Conservation (phyloP, 2,329 filamentous ascomycete genomes). For the Curvularia eragrostidis region DNA sequence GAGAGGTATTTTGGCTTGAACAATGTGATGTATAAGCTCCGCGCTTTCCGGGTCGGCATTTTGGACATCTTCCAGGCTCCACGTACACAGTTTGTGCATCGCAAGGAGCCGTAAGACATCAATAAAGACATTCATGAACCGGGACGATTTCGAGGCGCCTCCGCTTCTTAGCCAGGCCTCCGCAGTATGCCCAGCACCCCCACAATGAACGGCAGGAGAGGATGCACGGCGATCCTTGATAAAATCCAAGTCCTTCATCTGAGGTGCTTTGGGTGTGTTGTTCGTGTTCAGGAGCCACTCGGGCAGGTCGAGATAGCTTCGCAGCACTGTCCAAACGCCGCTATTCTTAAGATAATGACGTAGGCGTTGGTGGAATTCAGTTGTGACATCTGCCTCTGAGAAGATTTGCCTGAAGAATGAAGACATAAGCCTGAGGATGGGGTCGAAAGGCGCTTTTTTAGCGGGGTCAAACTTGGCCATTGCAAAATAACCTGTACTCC, state of each 20-base stretch:
- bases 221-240: slow-evolving; percentile 36
- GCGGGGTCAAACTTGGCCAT: slow-evolving; percentile 66
- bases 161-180: slow-evolving; percentile 57
- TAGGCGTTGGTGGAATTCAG: slow-evolving; percentile 66
- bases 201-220: slow-evolving; percentile 49
- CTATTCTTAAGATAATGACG: slow-evolving; percentile 60
- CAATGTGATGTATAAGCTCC: slow-evolving; percentile 81
- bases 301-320: slow-evolving; percentile 65
- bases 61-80: slow-evolving; percentile 88
- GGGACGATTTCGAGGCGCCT: slow-evolving; percentile 62
- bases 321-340: slow-evolving; percentile 63
- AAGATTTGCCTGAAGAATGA: slow-evolving; percentile 70
- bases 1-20: slow-evolving; percentile 79
- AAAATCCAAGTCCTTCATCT: slow-evolving; percentile 33
- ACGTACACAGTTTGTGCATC: slow-evolving; percentile 83
- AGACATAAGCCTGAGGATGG: slow-evolving; percentile 65
- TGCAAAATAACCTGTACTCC: slow-evolving; percentile 66
- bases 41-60: slow-evolving; percentile 88
- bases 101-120: slow-evolving; percentile 85
- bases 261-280: slow-evolving; percentile 30
- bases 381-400: slow-evolving; percentile 67
- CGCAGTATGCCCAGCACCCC: slow-evolving; percentile 44
- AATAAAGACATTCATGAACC: slow-evolving; percentile 85
- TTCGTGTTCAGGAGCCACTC: slow-evolving; percentile 65
- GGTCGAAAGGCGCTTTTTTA: slow-evolving; percentile 66